These are phyloP conservation scores for Euphorbia peplus DNA, from an alignment of 345 rosid genomes.

Conservation along the genomic window DNA sequence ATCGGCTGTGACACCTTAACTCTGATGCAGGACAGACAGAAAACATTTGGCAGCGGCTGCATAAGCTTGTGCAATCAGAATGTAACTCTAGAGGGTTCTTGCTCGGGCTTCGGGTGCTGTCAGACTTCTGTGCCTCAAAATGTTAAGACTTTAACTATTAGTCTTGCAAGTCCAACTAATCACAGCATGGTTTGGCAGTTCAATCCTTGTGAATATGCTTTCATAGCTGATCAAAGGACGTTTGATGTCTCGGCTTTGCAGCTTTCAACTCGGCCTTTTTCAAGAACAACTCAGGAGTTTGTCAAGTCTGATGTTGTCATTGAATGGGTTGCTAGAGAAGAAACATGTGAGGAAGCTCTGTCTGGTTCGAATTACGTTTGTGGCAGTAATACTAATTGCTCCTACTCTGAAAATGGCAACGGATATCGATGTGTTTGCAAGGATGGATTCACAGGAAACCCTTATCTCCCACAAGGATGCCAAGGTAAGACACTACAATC, in stretches of 20 bases:
- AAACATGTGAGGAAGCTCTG: not conserved
- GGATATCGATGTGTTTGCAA: constrained; percentile 18
- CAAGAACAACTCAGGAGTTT: rapidly evolving
- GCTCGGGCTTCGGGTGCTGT: constrained; percentile 34
- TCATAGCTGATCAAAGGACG: constrained; percentile 12
- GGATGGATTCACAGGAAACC: constrained; percentile 21
- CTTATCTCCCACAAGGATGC: constrained; percentile 11
- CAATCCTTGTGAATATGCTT: constrained; percentile 16
- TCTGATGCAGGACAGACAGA: not conserved
- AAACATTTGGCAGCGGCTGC: constrained; percentile 12
- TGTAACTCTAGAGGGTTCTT: not conserved
- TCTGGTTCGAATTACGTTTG: constrained; percentile 13
- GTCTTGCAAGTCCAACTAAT: not conserved
- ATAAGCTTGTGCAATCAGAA: not conserved
- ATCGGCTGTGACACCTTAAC: constrained; percentile 24
- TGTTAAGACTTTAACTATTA: constrained; percentile 5
- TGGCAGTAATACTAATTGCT: not conserved
- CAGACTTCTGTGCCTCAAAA: constrained; percentile 17
- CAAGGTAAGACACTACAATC: constrained; percentile 8
- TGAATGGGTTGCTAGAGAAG: constrained; percentile 14
- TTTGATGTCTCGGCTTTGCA: not conserved
- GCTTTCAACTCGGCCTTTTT: not conserved
- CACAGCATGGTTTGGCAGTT: constrained; percentile 2
- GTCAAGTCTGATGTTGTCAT: not conserved
- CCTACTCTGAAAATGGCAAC: not conserved